A percentile compares a stretch with the other conserved stretches of the same genome.
Evolutionary conservation across 2,329 filamentous ascomycete species (phyloP).

Genomic region (Ceratocystis papillata): DNA sequence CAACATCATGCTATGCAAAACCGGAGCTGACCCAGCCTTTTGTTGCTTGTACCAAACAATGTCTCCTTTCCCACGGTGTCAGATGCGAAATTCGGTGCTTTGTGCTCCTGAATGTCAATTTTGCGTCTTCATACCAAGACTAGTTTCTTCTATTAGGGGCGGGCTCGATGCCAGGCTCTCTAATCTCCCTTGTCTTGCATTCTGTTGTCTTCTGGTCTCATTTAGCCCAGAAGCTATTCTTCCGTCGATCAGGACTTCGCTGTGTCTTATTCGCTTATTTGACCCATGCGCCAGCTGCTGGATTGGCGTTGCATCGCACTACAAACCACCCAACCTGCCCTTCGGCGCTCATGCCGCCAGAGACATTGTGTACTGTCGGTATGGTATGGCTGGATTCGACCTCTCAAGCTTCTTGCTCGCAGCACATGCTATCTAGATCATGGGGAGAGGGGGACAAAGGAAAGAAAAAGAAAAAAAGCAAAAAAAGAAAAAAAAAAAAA

Average conservation of each 20-base stretch:
- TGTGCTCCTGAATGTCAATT: too few relatives aligned
- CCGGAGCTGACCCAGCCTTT: too few relatives aligned
- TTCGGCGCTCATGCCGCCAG: background rate
- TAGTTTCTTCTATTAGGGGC: background rate
- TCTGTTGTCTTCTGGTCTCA: background rate
- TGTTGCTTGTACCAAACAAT: too few relatives aligned
- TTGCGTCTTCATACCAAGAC: background rate
- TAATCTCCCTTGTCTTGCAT: background rate
- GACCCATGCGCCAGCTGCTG: background rate
- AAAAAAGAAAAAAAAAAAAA: background rate
- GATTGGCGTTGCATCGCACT: background rate
- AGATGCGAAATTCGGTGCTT: too few relatives aligned
- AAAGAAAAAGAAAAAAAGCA: background rate
- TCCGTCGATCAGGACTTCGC: background rate
- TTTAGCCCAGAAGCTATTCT: background rate
- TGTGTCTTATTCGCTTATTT: slow-evolving; percentile 1
- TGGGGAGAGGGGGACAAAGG: background rate
- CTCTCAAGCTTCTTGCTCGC: too few relatives aligned
- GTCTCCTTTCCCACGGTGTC: too few relatives aligned
- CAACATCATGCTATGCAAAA: too few relatives aligned
- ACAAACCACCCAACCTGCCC: background rate
- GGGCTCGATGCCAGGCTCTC: background rate
- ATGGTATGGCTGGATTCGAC: too few relatives aligned
- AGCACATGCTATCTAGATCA: background rate
- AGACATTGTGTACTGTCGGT: too few relatives aligned